Evolutionary conservation across 331 rosid species (phyloP).

Genomic region (Stylosanthes scabra): DNA sequence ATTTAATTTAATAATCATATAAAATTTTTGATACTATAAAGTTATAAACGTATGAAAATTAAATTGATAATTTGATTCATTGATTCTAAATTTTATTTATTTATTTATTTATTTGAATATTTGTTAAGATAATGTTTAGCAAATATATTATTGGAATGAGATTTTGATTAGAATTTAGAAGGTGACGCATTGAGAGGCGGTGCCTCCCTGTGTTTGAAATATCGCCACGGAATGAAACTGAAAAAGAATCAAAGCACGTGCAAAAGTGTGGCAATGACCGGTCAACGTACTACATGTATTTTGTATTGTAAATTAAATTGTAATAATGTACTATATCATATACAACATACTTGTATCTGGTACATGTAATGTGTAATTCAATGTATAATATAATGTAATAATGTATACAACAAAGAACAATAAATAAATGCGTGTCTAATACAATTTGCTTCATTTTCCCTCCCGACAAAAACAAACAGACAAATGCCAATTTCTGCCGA

Average conservation of each 20-base stretch:
- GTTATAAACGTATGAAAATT: too few relatives aligned
- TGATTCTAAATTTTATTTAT: too few relatives aligned
- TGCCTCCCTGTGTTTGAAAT: not conserved
- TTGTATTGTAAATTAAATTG: not conserved
- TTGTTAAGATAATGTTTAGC: not conserved
- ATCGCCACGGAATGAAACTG: not conserved
- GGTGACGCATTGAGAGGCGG: not conserved
- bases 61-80: too few relatives aligned
- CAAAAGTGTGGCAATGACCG: slow-evolving; percentile 32
- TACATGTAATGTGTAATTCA: not conserved
- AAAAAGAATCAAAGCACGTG: slow-evolving; percentile 46
- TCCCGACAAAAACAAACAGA: slow-evolving; percentile 20
- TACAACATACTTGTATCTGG: too few relatives aligned
- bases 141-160: not conserved
- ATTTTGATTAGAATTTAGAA: too few relatives aligned
- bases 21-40: too few relatives aligned
- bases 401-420: too few relatives aligned
- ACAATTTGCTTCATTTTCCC: not conserved
- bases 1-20: too few relatives aligned
- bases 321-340: not conserved
- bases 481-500: slow-evolving; percentile 26
- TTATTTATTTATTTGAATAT: not conserved
- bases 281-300: slow-evolving; percentile 32
- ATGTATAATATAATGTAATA: not conserved
- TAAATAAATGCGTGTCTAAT: not conserved